Evolutionary conservation across 2,329 filamentous ascomycete species (phyloP).

Genomic region (Dendrostoma leiphaemia): DNA sequence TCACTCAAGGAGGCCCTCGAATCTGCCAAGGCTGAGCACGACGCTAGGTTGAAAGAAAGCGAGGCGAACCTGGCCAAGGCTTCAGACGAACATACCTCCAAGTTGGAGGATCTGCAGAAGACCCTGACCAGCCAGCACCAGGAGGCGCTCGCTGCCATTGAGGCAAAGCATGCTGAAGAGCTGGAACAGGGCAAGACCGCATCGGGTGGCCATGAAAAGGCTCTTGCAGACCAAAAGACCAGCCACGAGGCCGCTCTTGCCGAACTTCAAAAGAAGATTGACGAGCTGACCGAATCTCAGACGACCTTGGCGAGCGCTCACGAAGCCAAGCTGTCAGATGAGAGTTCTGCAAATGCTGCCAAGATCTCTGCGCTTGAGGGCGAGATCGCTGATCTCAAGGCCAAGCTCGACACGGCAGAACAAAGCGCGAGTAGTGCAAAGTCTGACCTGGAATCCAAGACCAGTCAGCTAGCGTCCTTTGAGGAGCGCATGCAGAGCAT

Average conservation of each 20-base stretch:
- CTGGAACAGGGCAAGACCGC: slow-evolving; percentile 45
- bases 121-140: slow-evolving; percentile 50
- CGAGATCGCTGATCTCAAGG: slow-evolving; percentile 50
- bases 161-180: slow-evolving; percentile 52
- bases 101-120: slow-evolving; percentile 49
- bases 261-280: slow-evolving; percentile 54
- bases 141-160: slow-evolving; percentile 46
- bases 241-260: slow-evolving; percentile 46
- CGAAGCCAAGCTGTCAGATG: slow-evolving; percentile 42
- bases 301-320: slow-evolving; percentile 43
- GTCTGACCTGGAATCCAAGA: slow-evolving; percentile 42
- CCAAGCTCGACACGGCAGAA: slow-evolving; percentile 46
- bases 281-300: slow-evolving; percentile 48
- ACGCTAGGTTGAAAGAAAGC: slow-evolving; percentile 34
- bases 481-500: slow-evolving; percentile 39
- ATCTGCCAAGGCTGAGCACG: slow-evolving; percentile 39
- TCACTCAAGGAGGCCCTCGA: slow-evolving; percentile 51
- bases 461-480: slow-evolving; percentile 36
- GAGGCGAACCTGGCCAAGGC: slow-evolving; percentile 38
- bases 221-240: slow-evolving; percentile 48
- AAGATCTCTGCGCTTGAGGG: slow-evolving; percentile 51
- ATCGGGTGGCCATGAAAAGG: slow-evolving; percentile 45
- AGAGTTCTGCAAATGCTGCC: slow-evolving; percentile 41
- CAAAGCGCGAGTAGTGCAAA: slow-evolving; percentile 42
- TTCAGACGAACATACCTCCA: slow-evolving; percentile 45